Evolutionary conservation across 2,329 filamentous ascomycete genomes (phyloP).

Genomic region (Seiridium unicorne): DNA sequence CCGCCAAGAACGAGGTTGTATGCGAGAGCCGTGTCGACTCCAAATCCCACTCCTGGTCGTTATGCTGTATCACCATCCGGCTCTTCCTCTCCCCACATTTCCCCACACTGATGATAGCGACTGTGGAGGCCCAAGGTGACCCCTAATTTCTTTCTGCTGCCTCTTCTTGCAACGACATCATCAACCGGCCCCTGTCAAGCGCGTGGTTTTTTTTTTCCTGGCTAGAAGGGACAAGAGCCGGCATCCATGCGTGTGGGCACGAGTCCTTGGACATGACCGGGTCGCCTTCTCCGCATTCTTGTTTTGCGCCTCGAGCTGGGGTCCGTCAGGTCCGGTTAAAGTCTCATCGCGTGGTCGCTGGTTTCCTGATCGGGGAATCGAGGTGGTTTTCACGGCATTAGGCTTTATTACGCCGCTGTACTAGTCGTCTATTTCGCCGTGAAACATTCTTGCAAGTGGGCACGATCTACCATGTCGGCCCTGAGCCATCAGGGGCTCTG

Average conservation of each 20-base stretch:
- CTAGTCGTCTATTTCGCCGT: not conserved
- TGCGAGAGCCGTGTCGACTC: not conserved
- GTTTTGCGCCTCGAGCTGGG: not conserved
- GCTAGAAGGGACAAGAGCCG: not conserved
- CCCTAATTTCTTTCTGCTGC: not conserved
- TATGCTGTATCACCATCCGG: not conserved
- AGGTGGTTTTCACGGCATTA: not conserved
- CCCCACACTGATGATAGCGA: not conserved
- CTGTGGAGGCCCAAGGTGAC: not conserved
- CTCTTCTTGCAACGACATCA: not conserved
- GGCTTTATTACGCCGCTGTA: slow-evolving; percentile 3
- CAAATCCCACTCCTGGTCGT: not conserved
- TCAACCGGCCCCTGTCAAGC: not conserved
- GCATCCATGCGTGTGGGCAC: not conserved
- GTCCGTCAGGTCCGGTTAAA: slow-evolving; percentile 5
- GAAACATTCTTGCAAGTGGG: not conserved
- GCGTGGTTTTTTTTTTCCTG: not conserved
- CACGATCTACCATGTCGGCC: not conserved
- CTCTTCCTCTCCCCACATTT: not conserved
- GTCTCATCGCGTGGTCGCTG: slow-evolving; percentile 6
- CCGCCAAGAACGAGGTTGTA: not conserved
- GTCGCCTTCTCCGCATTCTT: not conserved
- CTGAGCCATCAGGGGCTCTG: not conserved
- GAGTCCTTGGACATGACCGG: not conserved
- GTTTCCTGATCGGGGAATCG: slow-evolving; percentile 2